phyloP scores from a whole-genome alignment of 2,329 filamentous ascomycete species.

The Penicillium griseofulvum region DNA sequence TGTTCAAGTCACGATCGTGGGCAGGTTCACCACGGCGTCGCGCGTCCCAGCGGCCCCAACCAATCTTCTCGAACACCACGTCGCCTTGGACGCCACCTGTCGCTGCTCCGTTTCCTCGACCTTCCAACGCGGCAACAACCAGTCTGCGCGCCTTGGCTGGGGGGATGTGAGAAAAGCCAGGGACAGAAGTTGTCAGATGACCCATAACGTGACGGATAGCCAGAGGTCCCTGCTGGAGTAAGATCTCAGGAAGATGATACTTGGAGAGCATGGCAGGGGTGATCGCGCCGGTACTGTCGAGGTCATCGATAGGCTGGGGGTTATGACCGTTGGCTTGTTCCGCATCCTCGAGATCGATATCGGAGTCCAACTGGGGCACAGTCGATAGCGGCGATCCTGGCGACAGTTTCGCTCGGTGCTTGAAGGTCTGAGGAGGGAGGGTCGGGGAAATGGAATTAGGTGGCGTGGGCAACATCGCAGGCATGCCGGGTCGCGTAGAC shows the following conservation, averaged over 20 bases:
- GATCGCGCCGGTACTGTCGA: slow-evolving; percentile 78
- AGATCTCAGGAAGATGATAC: slow-evolving; percentile 84
- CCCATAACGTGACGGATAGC: slow-evolving; percentile 95
- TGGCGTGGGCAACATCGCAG: slow-evolving; percentile 70
- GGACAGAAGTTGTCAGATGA: slow-evolving; percentile 87
- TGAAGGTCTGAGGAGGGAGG: slow-evolving; percentile 76
- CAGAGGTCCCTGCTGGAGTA: slow-evolving; percentile 83
- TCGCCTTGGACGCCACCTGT: slow-evolving; percentile 57
- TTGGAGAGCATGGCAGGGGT: slow-evolving; percentile 82
- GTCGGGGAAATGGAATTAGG: slow-evolving; percentile 93
- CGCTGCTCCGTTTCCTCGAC: slow-evolving; percentile 59
- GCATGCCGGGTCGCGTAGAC: slow-evolving; percentile 34
- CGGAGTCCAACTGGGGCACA: slow-evolving; percentile 67
- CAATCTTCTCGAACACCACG: slow-evolving; percentile 80
- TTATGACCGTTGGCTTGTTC: slow-evolving; percentile 49
- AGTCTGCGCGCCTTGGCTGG: slow-evolving; percentile 86
- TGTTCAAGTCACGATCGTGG: slow-evolving; percentile 28
- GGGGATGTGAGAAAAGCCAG: slow-evolving; percentile 85
- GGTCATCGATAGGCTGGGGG: slow-evolving; percentile 42
- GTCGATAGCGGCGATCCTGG: slow-evolving; percentile 44
- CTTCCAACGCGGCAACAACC: slow-evolving; percentile 88
- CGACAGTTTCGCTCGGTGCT: slow-evolving; percentile 54
- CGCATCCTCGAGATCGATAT: slow-evolving; percentile 77
- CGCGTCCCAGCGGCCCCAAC: slow-evolving; percentile 96
- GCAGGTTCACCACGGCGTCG: slow-evolving; percentile 64